Evolutionary conservation across 176 grass and related monocot genomes (phyloP).

Genomic region (Oryza punctata): DNA sequence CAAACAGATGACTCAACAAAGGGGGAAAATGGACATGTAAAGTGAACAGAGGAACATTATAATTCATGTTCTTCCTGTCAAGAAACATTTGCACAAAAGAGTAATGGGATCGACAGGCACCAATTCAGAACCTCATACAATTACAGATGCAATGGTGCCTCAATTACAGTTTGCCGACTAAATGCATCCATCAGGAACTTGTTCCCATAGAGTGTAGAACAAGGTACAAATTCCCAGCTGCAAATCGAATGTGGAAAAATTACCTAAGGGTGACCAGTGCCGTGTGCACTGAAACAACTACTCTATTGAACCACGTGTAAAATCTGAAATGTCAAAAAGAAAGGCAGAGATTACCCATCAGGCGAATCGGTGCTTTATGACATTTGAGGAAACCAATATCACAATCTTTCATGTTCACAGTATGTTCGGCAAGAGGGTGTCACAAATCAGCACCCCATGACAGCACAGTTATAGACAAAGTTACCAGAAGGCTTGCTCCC

Average conservation of each 20-base stretch:
- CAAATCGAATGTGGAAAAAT: slow-evolving; percentile 54
- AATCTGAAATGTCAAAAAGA: slow-evolving; percentile 58
- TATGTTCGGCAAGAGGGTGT: slow-evolving; percentile 43
- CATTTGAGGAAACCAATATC: slow-evolving; percentile 64
- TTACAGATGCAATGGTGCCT: slow-evolving; percentile 45
- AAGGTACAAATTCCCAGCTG: slow-evolving; percentile 37
- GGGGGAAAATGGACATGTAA: background rate
- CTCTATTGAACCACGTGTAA: slow-evolving; percentile 61
- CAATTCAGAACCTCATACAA: slow-evolving; percentile 39
- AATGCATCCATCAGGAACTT: slow-evolving; percentile 52
- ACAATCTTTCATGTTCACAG: slow-evolving; percentile 42
- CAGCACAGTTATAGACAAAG: slow-evolving; percentile 98
- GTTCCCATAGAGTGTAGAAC: slow-evolving; percentile 45
- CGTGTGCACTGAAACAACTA: slow-evolving; percentile 46
- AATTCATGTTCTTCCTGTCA: background rate
- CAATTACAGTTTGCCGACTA: slow-evolving; percentile 53
- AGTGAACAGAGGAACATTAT: slow-evolving; percentile 9
- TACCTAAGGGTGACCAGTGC: slow-evolving; percentile 46
- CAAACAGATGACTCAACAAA: background rate
- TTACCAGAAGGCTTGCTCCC: slow-evolving; percentile 78
- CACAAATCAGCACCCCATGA: slow-evolving; percentile 89
- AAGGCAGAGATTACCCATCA: slow-evolving; percentile 67
- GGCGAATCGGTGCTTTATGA: slow-evolving; percentile 71
- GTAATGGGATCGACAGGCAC: slow-evolving; percentile 18
- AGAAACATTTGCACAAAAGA: slow-evolving; percentile 14